These are phyloP conservation scores for Galium porrigens DNA, from an alignment of 305 asterid species.

Conservation along the genomic window DNA sequence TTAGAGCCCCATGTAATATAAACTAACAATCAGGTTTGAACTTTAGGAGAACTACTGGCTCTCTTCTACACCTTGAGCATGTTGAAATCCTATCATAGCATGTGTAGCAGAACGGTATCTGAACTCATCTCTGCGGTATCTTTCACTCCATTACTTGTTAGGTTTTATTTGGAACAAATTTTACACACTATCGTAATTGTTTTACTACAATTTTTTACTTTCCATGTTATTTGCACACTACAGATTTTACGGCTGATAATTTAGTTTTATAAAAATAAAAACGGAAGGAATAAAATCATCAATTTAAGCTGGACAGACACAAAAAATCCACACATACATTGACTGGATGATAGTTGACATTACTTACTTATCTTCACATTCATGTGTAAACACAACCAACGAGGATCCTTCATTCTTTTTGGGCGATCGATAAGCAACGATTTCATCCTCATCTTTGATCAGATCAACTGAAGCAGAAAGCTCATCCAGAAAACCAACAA, in stretches of 20 bases:
- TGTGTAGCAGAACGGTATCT: neutral
- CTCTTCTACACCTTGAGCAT: too few relatives aligned
- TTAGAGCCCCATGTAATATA: neutral
- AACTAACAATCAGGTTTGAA: neutral
- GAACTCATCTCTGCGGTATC: neutral
- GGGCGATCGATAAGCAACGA: slow-evolving; percentile 60
- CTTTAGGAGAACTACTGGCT: neutral
- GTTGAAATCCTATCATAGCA: neutral
- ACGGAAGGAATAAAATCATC: neutral
- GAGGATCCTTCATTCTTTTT: slow-evolving; percentile 33
- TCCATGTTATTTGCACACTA: neutral
- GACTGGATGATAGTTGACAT: slow-evolving; percentile 7
- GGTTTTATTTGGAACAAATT: neutral
- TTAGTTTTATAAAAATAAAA: neutral
- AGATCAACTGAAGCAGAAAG: slow-evolving; percentile 39
- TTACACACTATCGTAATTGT: neutral
- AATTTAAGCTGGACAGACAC: neutral
- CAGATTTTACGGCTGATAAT: neutral
- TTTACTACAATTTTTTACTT: neutral
- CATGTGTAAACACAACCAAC: slow-evolving; percentile 44
- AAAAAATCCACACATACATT: neutral
- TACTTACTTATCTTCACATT: slow-evolving; percentile 35
- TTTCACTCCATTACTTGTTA: neutral
- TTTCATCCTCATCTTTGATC: slow-evolving; percentile 44
- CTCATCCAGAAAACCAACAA: slow-evolving; percentile 35